phyloP scores from a whole-genome alignment of 108 stramenopile genomes.

The Nitzschia sp. region DNA sequence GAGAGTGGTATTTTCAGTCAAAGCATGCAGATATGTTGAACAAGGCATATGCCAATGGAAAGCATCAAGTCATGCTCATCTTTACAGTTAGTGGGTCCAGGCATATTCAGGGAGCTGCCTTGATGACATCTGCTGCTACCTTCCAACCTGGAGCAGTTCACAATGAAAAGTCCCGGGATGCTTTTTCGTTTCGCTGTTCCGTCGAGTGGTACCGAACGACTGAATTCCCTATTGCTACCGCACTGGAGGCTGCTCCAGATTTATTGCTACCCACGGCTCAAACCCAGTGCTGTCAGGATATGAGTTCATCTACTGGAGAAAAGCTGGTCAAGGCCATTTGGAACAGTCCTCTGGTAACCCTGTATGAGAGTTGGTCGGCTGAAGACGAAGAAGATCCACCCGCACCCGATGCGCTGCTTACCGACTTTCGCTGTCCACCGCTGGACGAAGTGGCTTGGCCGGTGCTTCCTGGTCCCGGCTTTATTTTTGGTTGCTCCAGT shows the following conservation, averaged over 20 bases:
- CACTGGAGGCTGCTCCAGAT: conserved; percentile 78
- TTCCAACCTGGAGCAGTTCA: conserved; percentile 37
- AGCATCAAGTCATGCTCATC: conserved; percentile 78
- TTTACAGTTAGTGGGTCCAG: conserved; percentile 78
- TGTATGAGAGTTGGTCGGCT: conserved; percentile 74
- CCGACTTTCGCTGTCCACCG: conserved; percentile 73
- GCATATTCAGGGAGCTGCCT: conserved; percentile 83
- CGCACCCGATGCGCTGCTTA: conserved; percentile 58
- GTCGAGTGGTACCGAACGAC: conserved; percentile 87
- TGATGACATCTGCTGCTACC: conserved; percentile 64
- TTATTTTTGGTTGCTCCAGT: conserved; percentile 85
- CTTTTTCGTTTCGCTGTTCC: conserved; percentile 60
- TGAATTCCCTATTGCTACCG: conserved; percentile 75
- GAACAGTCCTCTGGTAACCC: conserved; percentile 82
- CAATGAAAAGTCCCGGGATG: conserved; percentile 36
- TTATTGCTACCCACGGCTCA: conserved; percentile 64
- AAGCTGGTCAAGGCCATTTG: conserved; percentile 84
- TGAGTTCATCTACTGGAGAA: conserved; percentile 76
- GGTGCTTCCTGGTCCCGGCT: conserved; percentile 76
- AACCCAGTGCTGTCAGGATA: conserved; percentile 80
- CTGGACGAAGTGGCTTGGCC: conserved; percentile 78
- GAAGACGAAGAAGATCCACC: conserved; percentile 73
- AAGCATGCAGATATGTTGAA: conserved; percentile 76
- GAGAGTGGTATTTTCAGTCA: conserved; percentile 78
- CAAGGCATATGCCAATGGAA: conserved; percentile 42